Evolutionary conservation across 2,329 filamentous ascomycete species (phyloP), one percentile per base, ranked within the genome.

Genomic region (Fonsecaea monophora): DNA sequence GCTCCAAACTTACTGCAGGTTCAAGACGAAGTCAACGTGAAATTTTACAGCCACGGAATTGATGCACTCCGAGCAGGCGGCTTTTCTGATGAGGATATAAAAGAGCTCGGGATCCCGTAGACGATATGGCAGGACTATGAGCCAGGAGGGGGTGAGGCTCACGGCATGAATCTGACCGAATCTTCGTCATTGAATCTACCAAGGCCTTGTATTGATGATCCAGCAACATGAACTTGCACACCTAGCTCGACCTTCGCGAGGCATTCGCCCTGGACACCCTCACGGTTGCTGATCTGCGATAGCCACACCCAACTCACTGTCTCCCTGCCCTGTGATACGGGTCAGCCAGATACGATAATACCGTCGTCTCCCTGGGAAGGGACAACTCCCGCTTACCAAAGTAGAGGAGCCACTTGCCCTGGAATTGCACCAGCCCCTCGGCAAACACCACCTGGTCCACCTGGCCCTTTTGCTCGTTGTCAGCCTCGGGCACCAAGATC

Each of bases 381-480:
- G n/a, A 30, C 30, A 37, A 12, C 9, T 2, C 9, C 13, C n/a
- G 56, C 60, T 62, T 37, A 62, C 60, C 60, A 50, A 55, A 62
- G 54, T 62, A 62, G 15, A 62, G 37, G 38, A 42, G 74, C 75
- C 75, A 77, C 55, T 74, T 71, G 3, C 75, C 74, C 53, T 72
- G 70, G 55, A 75, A 77, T 59, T 77, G 75, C 21, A 77, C 75
- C 59, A 77, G 60, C n/a, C 75, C 75, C 61, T 77, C 75, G 32
- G 70, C 71, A 66, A 77, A 77, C 1, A 75, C 72, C 18, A 77
- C 76, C 35, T 73, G 69, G 68, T 75, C 72, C 6, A 77, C 76
- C 62, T 77, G 74, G 18, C 76, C 76, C 25, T 73, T 63, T 18
- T 74, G 68, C 71, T 77, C 74, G 25, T 73, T 67, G 13, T 63